phyloP scores from a whole-genome alignment of 1,284 basidiomycete genomes.

The Ustilago loliicola region DNA sequence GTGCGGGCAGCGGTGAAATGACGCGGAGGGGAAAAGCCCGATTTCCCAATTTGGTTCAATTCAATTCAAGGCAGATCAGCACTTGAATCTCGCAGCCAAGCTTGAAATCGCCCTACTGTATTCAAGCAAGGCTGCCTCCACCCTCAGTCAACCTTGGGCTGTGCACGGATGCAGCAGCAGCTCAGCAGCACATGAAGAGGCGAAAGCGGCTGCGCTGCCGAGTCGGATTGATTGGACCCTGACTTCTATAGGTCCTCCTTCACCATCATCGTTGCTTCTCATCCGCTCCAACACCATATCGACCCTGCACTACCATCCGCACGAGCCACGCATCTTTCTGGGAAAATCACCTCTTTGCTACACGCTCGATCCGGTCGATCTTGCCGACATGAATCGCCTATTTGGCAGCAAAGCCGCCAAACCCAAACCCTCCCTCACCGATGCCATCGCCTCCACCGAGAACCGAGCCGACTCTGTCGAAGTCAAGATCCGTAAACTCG shows the following conservation, averaged over 20 bases:
- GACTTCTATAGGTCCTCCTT: background rate
- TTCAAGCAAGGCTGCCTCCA: slow-evolving; percentile 17
- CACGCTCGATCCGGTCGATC: background rate
- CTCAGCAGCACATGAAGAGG: background rate
- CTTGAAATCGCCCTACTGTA: background rate
- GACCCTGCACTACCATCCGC: background rate
- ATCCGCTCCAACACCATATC: background rate
- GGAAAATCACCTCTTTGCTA: background rate
- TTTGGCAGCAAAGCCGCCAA: slow-evolving; percentile 71
- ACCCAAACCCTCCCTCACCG: slow-evolving; percentile 85
- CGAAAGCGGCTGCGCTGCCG: background rate
- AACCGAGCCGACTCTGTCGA: slow-evolving; percentile 88
- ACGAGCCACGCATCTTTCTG: background rate
- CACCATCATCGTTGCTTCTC: slow-evolving; percentile 14
- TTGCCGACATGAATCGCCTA: slow-evolving; percentile 71
- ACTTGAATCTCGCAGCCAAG: background rate
- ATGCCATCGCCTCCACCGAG: slow-evolving; percentile 95
- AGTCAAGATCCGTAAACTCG: slow-evolving; percentile 96
- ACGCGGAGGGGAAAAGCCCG: background rate
- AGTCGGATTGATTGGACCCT: slow-evolving; percentile 14
- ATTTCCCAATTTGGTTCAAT: background rate
- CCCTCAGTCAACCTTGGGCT: slow-evolving; percentile 9
- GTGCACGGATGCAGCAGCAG: slow-evolving; percentile 35
- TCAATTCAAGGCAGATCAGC: background rate
- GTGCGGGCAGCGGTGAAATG: slow-evolving; percentile 8